Conservation (phyloP, 176 grass and related monocot species). For the Rhynchospora pubera region DNA sequence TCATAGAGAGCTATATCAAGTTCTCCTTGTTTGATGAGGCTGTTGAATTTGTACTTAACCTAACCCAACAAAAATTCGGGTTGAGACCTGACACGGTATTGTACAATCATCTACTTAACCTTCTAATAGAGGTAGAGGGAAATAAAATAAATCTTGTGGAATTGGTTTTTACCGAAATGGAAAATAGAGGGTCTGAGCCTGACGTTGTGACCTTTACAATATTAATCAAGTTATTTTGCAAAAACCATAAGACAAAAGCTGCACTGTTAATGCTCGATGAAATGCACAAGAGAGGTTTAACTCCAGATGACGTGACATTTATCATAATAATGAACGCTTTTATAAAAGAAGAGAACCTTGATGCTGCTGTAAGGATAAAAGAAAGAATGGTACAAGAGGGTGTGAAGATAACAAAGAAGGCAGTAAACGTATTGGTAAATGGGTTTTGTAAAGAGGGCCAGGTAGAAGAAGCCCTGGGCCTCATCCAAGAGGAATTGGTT, state of each 20-base stretch:
- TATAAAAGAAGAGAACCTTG: conserved; percentile 60
- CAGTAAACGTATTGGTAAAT: conserved; percentile 52
- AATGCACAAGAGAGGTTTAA: conserved; percentile 35
- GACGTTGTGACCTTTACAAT: conserved; percentile 61
- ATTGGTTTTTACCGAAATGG: conserved; percentile 43
- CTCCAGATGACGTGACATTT: conserved; percentile 50
- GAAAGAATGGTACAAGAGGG: conserved; percentile 46
- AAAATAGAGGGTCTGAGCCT: conserved; percentile 21
- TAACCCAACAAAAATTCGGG: conserved; percentile 29
- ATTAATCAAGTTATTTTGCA: conserved; percentile 58
- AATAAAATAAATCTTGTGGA: conserved; percentile 61
- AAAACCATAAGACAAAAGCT: conserved; percentile 48
- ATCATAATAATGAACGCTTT: conserved; percentile 69
- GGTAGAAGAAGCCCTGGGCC: conserved; percentile 53
- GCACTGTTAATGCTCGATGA: conserved; percentile 65
- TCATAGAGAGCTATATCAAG: conserved; percentile 42
- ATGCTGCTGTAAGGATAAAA: conserved; percentile 54
- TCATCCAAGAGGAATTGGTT: conserved; percentile 42
- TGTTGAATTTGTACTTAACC: conserved; percentile 55
- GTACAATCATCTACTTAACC: conserved; percentile 57
- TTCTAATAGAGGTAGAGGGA: conserved; percentile 49
- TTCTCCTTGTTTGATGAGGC: conserved; percentile 47
- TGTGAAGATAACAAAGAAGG: conserved; percentile 39
- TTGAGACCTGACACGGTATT: conserved; percentile 26
- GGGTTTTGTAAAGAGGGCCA: conserved; percentile 63